Percentiles rank a stretch among this genome's conserved stretches.
phyloP scores from a whole-genome alignment of 192 early-diverging fungal species.

The Coemansia sp. region DNA sequence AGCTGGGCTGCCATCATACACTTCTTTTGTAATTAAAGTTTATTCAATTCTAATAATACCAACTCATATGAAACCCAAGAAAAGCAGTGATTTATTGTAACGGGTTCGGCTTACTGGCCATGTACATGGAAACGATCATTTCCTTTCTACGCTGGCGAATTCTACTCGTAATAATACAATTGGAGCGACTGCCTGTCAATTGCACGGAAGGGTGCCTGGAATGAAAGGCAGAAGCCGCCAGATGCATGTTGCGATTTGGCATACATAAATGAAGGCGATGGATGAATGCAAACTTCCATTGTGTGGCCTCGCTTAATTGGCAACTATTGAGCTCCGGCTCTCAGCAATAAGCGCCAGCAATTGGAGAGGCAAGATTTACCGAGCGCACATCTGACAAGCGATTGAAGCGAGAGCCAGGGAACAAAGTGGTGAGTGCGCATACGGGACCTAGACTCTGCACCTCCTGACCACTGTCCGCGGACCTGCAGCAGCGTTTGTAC shows the following conservation, averaged over 20 bases:
- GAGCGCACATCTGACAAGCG: slow-evolving; percentile 2
- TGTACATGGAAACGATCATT: not conserved
- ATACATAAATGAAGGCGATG: not conserved
- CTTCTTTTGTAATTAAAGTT: not conserved
- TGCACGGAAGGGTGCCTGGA: not conserved
- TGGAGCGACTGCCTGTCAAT: not conserved
- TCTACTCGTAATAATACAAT: not conserved
- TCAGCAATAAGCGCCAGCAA: not conserved
- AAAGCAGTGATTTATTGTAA: not conserved
- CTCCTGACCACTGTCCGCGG: too few species aligned
- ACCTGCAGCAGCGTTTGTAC: not conserved
- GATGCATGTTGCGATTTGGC: not conserved
- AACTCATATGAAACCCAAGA: not conserved
- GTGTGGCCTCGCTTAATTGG: slow-evolving; percentile 7
- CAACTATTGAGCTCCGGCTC: not conserved
- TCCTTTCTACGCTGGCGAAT: too few species aligned
- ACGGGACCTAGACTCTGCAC: too few species aligned
- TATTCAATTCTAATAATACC: not conserved
- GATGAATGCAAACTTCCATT: not conserved
- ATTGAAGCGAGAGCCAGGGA: not conserved
- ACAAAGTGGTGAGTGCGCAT: too few species aligned
- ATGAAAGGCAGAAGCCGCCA: not conserved
- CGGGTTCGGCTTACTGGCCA: not conserved
- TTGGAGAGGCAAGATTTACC: not conserved
- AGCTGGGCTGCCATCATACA: not conserved